Evolutionary conservation across 306 rosid genomes (phyloP).

Genomic region (Ceratonia siliqua): DNA sequence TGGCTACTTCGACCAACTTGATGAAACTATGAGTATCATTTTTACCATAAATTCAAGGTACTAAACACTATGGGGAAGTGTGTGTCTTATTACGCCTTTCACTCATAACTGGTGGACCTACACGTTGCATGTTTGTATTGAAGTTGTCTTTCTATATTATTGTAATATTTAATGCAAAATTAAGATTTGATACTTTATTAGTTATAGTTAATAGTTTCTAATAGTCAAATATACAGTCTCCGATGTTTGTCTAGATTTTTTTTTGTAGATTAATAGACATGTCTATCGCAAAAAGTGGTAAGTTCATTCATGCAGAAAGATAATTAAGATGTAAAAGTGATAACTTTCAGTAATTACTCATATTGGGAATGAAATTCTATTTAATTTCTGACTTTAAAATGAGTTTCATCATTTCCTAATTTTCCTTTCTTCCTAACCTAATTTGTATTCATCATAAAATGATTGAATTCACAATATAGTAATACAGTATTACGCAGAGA

Average conservation of each 20-base stretch:
- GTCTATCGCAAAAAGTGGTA: no score
- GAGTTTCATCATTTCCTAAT: background rate
- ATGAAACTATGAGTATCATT: background rate
- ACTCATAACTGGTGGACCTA: background rate
- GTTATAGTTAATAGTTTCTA: no score
- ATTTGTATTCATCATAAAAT: background rate
- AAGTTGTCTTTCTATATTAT: background rate
- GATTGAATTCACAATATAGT: background rate
- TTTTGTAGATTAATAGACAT: no score
- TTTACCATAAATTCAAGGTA: background rate
- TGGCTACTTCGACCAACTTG: background rate
- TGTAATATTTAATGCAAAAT: no score
- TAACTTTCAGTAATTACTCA: background rate
- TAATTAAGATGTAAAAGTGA: no score
- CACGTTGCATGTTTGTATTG: background rate
- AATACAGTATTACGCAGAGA: background rate
- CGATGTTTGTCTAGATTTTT: no score
- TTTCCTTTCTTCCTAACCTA: background rate
- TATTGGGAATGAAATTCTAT: background rate
- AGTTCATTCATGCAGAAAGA: no score
- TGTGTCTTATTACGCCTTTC: background rate
- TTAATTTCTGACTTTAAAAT: background rate
- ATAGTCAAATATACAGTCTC: no score
- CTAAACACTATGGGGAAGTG: background rate
- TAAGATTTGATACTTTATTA: no score